A percentile compares a stretch with the other conserved stretches of the same genome.
These are phyloP conservation scores for Jaltomata sinuosa DNA, from an alignment of 257 asterid genomes.

Conservation along the genomic window DNA sequence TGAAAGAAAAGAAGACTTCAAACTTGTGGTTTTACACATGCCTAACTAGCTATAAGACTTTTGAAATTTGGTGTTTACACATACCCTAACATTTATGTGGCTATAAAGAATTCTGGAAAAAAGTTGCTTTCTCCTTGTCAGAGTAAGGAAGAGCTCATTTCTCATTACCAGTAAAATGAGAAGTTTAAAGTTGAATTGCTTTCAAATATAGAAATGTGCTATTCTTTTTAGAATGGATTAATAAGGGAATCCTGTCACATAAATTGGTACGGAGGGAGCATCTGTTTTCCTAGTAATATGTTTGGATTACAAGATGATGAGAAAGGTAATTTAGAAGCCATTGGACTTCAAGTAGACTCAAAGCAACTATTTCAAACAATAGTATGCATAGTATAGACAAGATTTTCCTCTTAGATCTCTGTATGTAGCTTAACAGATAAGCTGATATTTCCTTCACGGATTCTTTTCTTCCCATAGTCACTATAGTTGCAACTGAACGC, in stretches of 20 bases:
- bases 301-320: neutral
- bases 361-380: neutral
- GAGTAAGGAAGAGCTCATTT: neutral
- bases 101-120: neutral
- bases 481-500: neutral
- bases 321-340: neutral
- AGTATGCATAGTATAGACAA: neutral
- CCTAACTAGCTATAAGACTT: neutral
- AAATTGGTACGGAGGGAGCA: neutral
- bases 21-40: neutral
- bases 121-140: neutral
- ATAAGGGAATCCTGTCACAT: neutral
- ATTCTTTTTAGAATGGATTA: neutral
- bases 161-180: neutral
- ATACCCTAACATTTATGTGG: neutral
- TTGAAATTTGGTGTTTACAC: neutral
- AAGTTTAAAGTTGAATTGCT: neutral
- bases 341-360: neutral
- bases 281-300: neutral
- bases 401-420: neutral
- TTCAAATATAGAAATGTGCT: neutral
- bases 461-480: neutral
- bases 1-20: neutral
- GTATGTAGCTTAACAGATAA: neutral
- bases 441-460: neutral